Percentiles rank a stretch among this genome's conserved stretches.
These are phyloP conservation scores for Strobilomyces confusus DNA, from an alignment of 768 basidiomycete genomes.

Conservation along the genomic window DNA sequence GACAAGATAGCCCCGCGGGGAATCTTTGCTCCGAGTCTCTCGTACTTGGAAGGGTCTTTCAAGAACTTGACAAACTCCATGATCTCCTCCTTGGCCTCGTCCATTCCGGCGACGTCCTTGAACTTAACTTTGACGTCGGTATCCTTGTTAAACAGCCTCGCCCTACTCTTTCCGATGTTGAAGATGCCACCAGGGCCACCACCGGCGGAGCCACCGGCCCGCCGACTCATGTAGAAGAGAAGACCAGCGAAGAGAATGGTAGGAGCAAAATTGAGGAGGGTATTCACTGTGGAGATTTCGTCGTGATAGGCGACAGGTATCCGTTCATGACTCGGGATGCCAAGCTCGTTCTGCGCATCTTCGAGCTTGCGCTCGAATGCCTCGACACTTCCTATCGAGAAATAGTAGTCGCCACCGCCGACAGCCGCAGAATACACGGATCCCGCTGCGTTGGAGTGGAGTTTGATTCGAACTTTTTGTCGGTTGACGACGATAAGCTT, in stretches of 20 bases:
- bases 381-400: slow-evolving; percentile 97
- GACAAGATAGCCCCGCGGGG: slow-evolving; percentile 93
- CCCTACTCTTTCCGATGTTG: slow-evolving; percentile 93
- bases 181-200: slow-evolving; percentile 87
- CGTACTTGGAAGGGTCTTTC: slow-evolving; percentile 92
- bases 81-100: slow-evolving; percentile 99
- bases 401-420: slow-evolving; percentile 70
- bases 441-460: slow-evolving; percentile 86
- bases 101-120: slow-evolving; percentile 98
- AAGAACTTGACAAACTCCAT: slow-evolving; percentile 99
- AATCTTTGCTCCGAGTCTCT: slow-evolving; percentile 96
- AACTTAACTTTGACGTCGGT: slow-evolving; percentile 91
- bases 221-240: slow-evolving; percentile 80
- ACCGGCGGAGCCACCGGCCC: slow-evolving; percentile 56
- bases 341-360: slow-evolving; percentile 88
- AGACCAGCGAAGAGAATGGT: slow-evolving; percentile 89
- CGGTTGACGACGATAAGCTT: slow-evolving; percentile 91
- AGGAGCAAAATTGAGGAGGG: slow-evolving; percentile 89
- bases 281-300: slow-evolving; percentile 80
- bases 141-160: slow-evolving; percentile 96
- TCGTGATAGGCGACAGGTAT: slow-evolving; percentile 97
- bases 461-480: slow-evolving; percentile 83
- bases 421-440: slow-evolving; percentile 65
- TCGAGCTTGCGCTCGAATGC: slow-evolving; percentile 95
- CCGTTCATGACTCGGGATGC: slow-evolving; percentile 87